Base-by-base conservation (phyloP, 139 green algal species). In the Axilococcus clingmanii region DNA sequence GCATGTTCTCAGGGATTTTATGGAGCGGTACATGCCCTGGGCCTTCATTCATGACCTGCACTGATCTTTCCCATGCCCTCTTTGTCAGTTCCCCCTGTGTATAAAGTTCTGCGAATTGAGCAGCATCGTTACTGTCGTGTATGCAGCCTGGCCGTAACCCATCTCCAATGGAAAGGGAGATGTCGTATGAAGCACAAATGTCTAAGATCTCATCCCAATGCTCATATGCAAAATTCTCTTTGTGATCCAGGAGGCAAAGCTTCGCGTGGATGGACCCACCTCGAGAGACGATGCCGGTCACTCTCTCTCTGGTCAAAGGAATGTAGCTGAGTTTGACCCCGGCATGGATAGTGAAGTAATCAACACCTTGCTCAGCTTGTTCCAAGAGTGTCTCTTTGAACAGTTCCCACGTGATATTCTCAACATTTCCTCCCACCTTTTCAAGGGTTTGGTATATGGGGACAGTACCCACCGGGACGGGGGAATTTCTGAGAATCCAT, bases 131-230 rank as follows among this genome's bases (percentile, higher is more conserved):
- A 27, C 90, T 86, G 64, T 97, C 85, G 40, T 82, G 69, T 28
- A 91, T 94, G 67, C 81, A 89, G 23, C 84, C 88, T 7, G 88
- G 88, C 19, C 88, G 66, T 40, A 96, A 79, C 15, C 88, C 88
- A 44, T 96, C 88, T 3, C 88, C 88, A 58, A 95, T 96, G 55
- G 75, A 88, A 22, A 95, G 67, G 15, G 69, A 64, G 46, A 95
- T 85, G 70, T 95, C 87, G 54, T 95, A 95, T 19, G 56, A 42
- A 1, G 50, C 61, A 61, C 89, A 97, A 48, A 97, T 97, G 64
- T 97, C 89, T 52, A 97, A 76, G 57, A 97, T 97, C 7, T 97
- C 89, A 51, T 97, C 89, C 89, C 89, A 97, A 66, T 97, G 89
- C 50, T 78, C 71, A 64, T 96, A 97, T 0, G 89, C 89, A 82